These are phyloP conservation scores for Podaxis sp. DNA, from an alignment of 768 basidiomycete genomes.

Conservation along the genomic window DNA sequence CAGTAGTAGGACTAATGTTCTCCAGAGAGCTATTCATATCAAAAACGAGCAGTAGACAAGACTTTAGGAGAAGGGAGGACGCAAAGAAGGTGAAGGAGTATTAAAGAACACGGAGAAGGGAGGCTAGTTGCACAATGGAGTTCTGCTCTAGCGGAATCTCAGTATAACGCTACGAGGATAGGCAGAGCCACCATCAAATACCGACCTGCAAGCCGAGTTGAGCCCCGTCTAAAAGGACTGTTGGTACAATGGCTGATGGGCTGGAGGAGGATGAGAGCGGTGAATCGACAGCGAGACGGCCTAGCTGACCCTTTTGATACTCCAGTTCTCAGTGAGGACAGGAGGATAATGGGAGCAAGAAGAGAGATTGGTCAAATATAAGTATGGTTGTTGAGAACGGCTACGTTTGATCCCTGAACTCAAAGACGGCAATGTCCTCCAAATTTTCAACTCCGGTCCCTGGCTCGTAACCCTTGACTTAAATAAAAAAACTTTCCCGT, in stretches of 20 bases:
- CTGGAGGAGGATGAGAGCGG: conserved; percentile 19
- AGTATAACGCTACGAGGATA: conserved; percentile 24
- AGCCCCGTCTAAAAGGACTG: conserved; percentile 77
- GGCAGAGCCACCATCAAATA: conserved; percentile 27
- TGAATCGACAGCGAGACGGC: conserved; percentile 19
- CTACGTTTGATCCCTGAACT: conserved; percentile 46
- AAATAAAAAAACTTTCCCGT: conserved; percentile 7
- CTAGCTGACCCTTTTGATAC: conserved; percentile 49
- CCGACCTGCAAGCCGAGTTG: conserved; percentile 67
- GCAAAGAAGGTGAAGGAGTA: conserved; percentile 47
- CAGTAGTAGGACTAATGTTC: conserved; percentile 71
- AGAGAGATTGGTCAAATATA: conserved; percentile 41
- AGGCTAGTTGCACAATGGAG: conserved; percentile 67
- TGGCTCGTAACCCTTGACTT: conserved; percentile 17
- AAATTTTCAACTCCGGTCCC: conserved; percentile 52
- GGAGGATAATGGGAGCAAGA: conserved; percentile 32
- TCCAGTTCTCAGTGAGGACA: conserved; percentile 36
- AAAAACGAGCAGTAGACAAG: conserved; percentile 38
- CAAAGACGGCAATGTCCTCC: conserved; percentile 49
- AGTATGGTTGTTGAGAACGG: conserved; percentile 40
- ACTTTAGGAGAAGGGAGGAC: conserved; percentile 56
- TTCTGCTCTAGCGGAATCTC: conserved; percentile 37
- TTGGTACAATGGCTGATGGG: conserved; percentile 64
- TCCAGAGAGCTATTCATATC: conserved; percentile 69
- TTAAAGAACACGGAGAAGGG: conserved; percentile 25